Percentiles rank a stretch among this genome's conserved stretches.
These are phyloP conservation scores for Fusarium sp. DNA, from an alignment of 2,329 filamentous ascomycete genomes.

Conservation along the genomic window DNA sequence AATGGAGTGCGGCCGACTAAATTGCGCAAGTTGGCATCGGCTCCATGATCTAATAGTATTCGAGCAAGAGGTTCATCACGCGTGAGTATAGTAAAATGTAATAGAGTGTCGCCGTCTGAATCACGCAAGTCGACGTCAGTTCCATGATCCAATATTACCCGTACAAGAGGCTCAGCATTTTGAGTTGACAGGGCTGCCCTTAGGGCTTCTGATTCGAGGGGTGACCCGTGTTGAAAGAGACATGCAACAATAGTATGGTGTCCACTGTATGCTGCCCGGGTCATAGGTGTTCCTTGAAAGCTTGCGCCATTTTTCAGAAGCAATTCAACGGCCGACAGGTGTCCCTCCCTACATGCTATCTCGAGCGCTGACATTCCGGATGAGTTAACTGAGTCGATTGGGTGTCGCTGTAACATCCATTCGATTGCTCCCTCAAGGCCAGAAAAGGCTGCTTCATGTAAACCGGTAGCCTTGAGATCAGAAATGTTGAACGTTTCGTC, in stretches of 20 bases:
- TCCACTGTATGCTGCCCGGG: not conserved
- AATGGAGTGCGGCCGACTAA: no score
- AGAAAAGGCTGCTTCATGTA: constrained; percentile 23
- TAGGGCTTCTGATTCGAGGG: not conserved
- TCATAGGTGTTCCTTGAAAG: not conserved
- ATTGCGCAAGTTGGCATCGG: no score
- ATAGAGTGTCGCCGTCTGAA: not conserved
- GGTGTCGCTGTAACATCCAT: not conserved
- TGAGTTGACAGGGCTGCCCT: not conserved
- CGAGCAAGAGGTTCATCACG: no score
- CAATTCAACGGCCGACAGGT: not conserved
- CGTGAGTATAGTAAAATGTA: not conserved
- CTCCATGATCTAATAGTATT: no score
- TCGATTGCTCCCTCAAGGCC: not conserved
- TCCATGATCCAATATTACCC: not conserved
- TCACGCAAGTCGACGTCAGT: not conserved
- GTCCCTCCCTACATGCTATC: not conserved
- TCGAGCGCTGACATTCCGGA: not conserved
- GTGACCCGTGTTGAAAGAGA: not conserved
- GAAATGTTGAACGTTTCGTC: not conserved
- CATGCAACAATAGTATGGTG: not conserved
- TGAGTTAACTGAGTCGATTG: not conserved
- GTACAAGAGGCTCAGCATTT: not conserved
- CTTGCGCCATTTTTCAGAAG: not conserved
- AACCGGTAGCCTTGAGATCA: not conserved